Evolutionary conservation across 1,284 basidiomycete species (phyloP).

Genomic region (Microbotryum scabiosae): DNA sequence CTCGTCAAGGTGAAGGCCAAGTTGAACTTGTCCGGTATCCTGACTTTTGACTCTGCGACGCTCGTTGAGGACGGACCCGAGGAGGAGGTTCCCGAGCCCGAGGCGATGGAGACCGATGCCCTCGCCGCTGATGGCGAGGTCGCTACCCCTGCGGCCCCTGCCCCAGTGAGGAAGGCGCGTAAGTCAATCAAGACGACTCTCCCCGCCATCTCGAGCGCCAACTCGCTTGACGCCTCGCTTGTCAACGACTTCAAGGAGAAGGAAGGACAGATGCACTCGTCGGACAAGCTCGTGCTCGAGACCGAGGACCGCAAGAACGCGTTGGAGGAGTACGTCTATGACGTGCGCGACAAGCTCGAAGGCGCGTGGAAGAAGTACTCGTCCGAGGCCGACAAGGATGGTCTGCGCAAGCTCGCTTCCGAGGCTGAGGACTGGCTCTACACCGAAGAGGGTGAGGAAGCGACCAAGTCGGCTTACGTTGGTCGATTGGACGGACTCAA

Average conservation of each 20-base stretch:
- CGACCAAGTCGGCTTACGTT: constrained; percentile 82
- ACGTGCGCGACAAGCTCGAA: constrained; percentile 81
- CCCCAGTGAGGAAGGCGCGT: constrained; percentile 56
- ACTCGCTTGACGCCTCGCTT: constrained; percentile 54
- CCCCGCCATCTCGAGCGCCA: constrained; percentile 56
- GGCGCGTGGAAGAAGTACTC: constrained; percentile 69
- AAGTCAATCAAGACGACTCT: constrained; percentile 72
- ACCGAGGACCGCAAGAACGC: constrained; percentile 97
- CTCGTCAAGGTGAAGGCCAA: constrained; percentile 82
- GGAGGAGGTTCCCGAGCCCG: constrained; percentile 46
- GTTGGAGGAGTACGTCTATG: constrained; percentile 93
- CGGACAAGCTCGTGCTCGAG: constrained; percentile 88
- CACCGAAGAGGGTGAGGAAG: constrained; percentile 87
- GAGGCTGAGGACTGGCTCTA: constrained; percentile 92
- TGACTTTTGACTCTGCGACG: constrained; percentile 77
- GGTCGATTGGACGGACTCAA: constrained; percentile 68
- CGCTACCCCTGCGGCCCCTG: constrained; percentile 48
- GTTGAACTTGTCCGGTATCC: constrained; percentile 71
- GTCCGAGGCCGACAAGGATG: constrained; percentile 63
- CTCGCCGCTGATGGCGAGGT: constrained; percentile 43
- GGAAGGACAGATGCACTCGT: constrained; percentile 75
- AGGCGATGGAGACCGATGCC: constrained; percentile 61
- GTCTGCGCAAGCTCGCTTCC: constrained; percentile 57
- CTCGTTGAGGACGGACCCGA: constrained; percentile 61
- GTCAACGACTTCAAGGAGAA: constrained; percentile 63